Conservation (phyloP, 352 stramenopile species). For the Globisporangium nodosum region DNA sequence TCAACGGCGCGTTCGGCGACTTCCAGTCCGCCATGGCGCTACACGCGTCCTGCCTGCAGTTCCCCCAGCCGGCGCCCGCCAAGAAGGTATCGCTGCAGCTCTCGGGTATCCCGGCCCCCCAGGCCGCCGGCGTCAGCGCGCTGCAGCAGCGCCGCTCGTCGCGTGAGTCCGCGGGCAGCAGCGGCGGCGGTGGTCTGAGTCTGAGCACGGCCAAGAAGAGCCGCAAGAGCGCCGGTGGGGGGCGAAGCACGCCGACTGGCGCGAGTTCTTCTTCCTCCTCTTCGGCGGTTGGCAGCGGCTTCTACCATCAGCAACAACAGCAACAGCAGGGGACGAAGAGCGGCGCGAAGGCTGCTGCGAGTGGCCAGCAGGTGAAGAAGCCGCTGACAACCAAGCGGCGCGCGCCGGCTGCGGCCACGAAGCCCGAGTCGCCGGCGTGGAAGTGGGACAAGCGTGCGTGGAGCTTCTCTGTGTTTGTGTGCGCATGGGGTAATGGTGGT, state of each 20-base stretch:
- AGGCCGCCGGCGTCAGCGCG: slow-evolving; percentile 10
- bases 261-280: not conserved
- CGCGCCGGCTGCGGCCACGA: slow-evolving; percentile 12
- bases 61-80: slow-evolving; percentile 25
- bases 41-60: slow-evolving; percentile 68
- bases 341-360: not conserved
- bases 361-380: not conserved
- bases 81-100: slow-evolving; percentile 16
- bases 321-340: not conserved
- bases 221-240: not conserved
- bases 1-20: slow-evolving; percentile 66
- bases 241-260: not conserved
- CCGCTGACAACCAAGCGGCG: slow-evolving; percentile 11
- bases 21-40: slow-evolving; percentile 77
- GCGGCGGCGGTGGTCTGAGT: slow-evolving; percentile 1
- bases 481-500: not conserved
- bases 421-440: slow-evolving; percentile 43
- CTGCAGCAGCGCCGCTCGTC: slow-evolving; percentile 7
- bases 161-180: slow-evolving; percentile 14
- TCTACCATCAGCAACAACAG: not conserved
- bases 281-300: not conserved
- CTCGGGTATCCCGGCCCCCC: slow-evolving; percentile 37
- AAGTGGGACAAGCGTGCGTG: slow-evolving; percentile 76
- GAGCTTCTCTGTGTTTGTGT: too few relatives aligned
- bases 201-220: not conserved